Conservation (phyloP, 257 asterid species). For the Solanum neorickii region DNA sequence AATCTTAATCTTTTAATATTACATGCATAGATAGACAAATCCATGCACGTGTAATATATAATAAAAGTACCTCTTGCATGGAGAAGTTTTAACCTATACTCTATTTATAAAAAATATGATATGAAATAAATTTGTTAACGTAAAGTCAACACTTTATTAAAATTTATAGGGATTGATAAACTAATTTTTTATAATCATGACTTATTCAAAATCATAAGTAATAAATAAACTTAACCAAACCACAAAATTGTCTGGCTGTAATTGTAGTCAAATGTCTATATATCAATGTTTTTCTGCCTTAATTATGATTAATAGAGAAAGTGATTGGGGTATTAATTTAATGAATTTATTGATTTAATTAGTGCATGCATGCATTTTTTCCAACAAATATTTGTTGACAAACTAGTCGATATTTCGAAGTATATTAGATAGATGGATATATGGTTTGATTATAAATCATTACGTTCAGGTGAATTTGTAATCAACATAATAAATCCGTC, state of each 20-base stretch:
- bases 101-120: neutral
- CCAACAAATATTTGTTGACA: neutral
- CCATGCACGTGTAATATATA: neutral
- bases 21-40: neutral
- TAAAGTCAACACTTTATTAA: neutral
- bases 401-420: neutral
- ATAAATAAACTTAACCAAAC: neutral
- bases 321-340: neutral
- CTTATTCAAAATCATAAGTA: neutral
- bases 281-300: neutral
- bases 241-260: neutral
- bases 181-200: neutral
- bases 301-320: neutral
- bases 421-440: neutral
- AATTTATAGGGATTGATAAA: neutral
- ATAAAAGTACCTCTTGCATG: neutral
- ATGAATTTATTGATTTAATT: neutral
- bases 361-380: neutral
- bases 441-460: neutral
- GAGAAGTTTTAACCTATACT: neutral
- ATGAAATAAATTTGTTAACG: neutral
- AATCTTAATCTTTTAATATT: neutral
- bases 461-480: neutral
- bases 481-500: neutral
- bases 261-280: neutral